Evolutionary conservation across 1,284 basidiomycete species (phyloP).

Genomic region (Marasmius oreades): DNA sequence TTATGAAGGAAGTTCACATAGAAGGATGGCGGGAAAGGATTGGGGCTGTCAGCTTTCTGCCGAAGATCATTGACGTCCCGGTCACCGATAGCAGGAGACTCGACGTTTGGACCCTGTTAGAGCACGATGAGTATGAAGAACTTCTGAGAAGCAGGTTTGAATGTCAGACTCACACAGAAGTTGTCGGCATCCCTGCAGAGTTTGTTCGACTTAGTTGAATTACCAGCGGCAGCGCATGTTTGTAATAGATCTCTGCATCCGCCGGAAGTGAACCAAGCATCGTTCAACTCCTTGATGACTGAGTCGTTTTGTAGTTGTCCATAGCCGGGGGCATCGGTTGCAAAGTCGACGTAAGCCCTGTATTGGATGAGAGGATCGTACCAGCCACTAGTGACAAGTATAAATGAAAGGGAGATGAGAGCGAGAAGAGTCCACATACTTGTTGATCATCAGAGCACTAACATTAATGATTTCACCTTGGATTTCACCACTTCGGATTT

Average conservation of each 20-base stretch:
- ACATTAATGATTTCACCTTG: conserved; percentile 40
- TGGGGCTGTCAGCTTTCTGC: conserved; percentile 41
- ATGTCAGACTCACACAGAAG: conserved; percentile 46
- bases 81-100: conserved; percentile 46
- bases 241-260: conserved; percentile 52
- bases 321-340: conserved; percentile 59
- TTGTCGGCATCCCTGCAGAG: conserved; percentile 50
- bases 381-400: conserved; percentile 47
- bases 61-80: conserved; percentile 54
- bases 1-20: conserved; percentile 45
- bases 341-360: conserved; percentile 57
- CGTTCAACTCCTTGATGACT: conserved; percentile 44
- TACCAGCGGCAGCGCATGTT: conserved; percentile 53
- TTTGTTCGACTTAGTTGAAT: conserved; percentile 36
- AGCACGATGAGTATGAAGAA: not conserved
- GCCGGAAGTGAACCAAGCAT: conserved; percentile 40
- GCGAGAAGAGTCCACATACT: conserved; percentile 29
- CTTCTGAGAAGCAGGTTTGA: not conserved
- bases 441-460: conserved; percentile 51
- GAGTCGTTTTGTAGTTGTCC: conserved; percentile 50
- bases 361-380: conserved; percentile 63
- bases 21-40: conserved; percentile 53
- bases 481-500: conserved; percentile 46
- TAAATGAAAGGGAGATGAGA: not conserved
- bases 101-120: conserved; percentile 43